Evolutionary conservation across 1,284 basidiomycete genomes (phyloP).

Genomic region (Pseudozyma tsukubaensis): DNA sequence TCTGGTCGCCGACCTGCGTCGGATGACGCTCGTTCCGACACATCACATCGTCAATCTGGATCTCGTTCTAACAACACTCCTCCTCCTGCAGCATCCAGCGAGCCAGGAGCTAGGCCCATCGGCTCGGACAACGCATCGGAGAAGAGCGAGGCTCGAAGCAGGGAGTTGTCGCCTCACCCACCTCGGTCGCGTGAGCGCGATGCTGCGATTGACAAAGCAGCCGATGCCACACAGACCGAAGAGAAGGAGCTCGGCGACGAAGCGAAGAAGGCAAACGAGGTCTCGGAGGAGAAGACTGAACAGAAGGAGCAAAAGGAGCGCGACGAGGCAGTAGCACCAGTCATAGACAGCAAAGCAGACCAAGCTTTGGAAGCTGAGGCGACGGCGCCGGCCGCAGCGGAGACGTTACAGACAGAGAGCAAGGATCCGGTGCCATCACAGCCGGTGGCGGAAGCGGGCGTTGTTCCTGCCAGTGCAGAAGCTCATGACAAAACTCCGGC

Average conservation of each 20-base stretch:
- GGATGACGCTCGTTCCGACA: slow-evolving; percentile 34
- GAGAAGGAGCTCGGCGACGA: no score
- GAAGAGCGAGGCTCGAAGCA: slow-evolving; percentile 27
- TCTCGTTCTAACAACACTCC: slow-evolving; percentile 32
- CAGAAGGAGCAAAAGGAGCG: not conserved
- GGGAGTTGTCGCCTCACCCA: slow-evolving; percentile 28
- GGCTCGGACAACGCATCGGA: slow-evolving; percentile 33
- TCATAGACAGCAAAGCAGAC: no score
- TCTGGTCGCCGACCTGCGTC: slow-evolving; percentile 24
- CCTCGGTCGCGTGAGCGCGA: slow-evolving; percentile 8
- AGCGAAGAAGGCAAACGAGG: not conserved
- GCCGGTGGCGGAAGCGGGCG: no score
- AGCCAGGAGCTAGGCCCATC: slow-evolving; percentile 7
- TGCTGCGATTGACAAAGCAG: not conserved
- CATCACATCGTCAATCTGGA: slow-evolving; percentile 22
- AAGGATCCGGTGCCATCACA: not conserved
- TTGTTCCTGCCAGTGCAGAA: no score
- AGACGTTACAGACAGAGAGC: not conserved
- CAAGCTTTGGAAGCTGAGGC: not conserved
- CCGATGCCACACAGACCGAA: not conserved
- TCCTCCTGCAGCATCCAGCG: slow-evolving; percentile 29
- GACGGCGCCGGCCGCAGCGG: not conserved
- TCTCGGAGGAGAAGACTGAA: not conserved
- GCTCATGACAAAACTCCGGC: not conserved
- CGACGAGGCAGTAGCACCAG: no score